phyloP scores from a whole-genome alignment of 306 rosid species.

The Inga leiocalycina region DNA sequence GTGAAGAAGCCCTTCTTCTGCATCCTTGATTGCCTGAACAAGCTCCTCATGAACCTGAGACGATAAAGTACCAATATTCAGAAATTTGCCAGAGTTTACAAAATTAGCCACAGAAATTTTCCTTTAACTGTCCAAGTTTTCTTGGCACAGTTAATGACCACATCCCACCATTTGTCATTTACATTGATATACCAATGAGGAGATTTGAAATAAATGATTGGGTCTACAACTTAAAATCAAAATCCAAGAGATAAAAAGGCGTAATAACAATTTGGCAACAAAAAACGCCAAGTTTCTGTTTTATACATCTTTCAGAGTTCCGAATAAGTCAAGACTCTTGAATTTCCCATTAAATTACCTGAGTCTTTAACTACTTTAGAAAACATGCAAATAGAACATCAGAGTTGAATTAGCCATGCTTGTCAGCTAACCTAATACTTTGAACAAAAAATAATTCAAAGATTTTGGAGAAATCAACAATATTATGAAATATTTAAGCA shows the following conservation, averaged over 20 bases:
- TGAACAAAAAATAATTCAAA: neutral
- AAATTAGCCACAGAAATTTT: neutral
- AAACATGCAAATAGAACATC: neutral
- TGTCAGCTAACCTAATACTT: neutral
- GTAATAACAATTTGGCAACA: neutral
- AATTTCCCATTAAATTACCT: neutral
- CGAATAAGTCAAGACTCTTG: neutral
- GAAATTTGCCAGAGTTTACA: neutral
- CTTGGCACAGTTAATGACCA: neutral
- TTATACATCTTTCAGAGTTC: neutral
- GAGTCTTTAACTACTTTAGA: neutral
- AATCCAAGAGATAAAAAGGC: neutral
- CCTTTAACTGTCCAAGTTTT: neutral
- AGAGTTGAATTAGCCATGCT: neutral
- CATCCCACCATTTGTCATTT: neutral
- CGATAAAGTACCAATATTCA: conserved; percentile 7
- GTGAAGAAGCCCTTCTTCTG: conserved; percentile 87
- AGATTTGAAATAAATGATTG: neutral
- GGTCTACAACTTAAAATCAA: neutral
- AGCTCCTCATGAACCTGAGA: conserved; percentile 83
- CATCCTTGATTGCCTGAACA: conserved; percentile 81
- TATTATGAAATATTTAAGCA: neutral
- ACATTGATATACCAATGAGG: neutral
- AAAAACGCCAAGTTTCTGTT: neutral
- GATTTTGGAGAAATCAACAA: neutral